Evolutionary conservation across 2,329 filamentous ascomycete species (phyloP).

Genomic region (Ophiostoma pallidulum): DNA sequence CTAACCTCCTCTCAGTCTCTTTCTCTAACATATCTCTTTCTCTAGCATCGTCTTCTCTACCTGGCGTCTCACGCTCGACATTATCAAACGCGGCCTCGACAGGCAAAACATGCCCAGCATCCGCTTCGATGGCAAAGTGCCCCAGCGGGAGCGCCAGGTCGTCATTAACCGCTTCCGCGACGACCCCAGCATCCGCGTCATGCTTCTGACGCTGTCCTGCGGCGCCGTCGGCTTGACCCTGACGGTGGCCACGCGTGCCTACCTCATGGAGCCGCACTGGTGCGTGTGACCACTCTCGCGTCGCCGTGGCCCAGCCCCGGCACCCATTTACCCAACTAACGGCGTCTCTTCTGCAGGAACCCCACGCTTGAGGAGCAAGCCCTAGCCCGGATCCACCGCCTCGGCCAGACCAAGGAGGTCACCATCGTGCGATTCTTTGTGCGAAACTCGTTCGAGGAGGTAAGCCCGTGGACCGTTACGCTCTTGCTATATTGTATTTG

Average conservation of each 20-base stretch:
- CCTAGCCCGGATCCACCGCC: slow-evolving; percentile 21
- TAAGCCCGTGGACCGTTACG: background rate
- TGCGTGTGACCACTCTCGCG: slow-evolving; percentile 12
- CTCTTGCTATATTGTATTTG: too few species aligned
- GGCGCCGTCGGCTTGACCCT: slow-evolving; percentile 42
- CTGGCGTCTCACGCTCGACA: slow-evolving; percentile 39
- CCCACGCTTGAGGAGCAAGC: slow-evolving; percentile 25
- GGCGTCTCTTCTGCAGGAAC: slow-evolving; percentile 17
- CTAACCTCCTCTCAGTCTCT: background rate
- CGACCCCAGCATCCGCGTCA: slow-evolving; percentile 29
- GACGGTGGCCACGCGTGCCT: slow-evolving; percentile 36
- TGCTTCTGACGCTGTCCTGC: slow-evolving; percentile 41
- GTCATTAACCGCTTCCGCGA: slow-evolving; percentile 32
- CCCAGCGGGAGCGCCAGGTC: slow-evolving; percentile 30
- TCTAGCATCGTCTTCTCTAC: slow-evolving; percentile 41
- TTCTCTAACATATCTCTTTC: slow-evolving; percentile 26
- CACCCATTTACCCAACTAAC: background rate
- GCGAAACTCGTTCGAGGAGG: slow-evolving; percentile 23
- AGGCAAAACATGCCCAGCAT: slow-evolving; percentile 26
- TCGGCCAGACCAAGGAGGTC: slow-evolving; percentile 21
- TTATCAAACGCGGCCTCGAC: slow-evolving; percentile 32
- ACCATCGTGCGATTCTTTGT: slow-evolving; percentile 22
- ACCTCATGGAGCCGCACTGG: slow-evolving; percentile 43
- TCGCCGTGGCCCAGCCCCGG: background rate
- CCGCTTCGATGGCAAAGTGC: slow-evolving; percentile 39